Evolutionary conservation across 495 filamentous ascomycete species (phyloP), one percentile per base, ranked within the genome.

Genomic region (Talaromyces trachyspermus): DNA sequence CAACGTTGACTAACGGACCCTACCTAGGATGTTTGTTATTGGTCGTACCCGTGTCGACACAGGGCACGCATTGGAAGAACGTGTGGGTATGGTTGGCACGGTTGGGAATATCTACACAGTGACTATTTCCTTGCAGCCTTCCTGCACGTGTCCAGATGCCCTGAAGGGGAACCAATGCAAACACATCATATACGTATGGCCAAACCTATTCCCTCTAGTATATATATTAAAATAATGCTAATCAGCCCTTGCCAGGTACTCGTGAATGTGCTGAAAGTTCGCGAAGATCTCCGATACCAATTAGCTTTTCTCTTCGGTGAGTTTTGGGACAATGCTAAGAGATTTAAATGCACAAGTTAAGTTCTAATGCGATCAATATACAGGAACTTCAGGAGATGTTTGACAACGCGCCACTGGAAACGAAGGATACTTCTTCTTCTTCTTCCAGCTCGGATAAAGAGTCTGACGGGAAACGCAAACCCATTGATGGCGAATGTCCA

Each of bases 41-140:
- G 62, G 68, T 29, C 69, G 80, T 19, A 65, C 54, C 14, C 65
- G 78, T 5, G 48, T 46, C 20, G 65, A 63, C 10, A 69, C 66
- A 4, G 58, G 62, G 2, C 58, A 70, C 0, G 48, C 51, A 3
- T 78, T 71, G 2, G 61, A 71, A 26, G 75, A 86, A 48, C 65
- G 55, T 1, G 77, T 91, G 53, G 75, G 84, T 27, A 66, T 94
- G 40, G 81, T 82, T 11, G 88, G 88, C 19, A 76, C 82, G 5
- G 87, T 81, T 3, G 86, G 86, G 4, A 88, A 89, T 54, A 65
- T 90, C 38, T 94, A 94, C 66, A 77, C 66, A 8, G 67, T 76
- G 15, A 62, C 62, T 2, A 80, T 86, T 43, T 58, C 59, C 48
- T 68, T 72, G 20, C 55, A 70, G 29, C 85, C 85, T 0, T 60